A percentile compares a stretch with the other conserved stretches of the same genome.
phyloP scores from a whole-genome alignment of 495 filamentous ascomycete species.

The Talaromyces trachyspermus region DNA sequence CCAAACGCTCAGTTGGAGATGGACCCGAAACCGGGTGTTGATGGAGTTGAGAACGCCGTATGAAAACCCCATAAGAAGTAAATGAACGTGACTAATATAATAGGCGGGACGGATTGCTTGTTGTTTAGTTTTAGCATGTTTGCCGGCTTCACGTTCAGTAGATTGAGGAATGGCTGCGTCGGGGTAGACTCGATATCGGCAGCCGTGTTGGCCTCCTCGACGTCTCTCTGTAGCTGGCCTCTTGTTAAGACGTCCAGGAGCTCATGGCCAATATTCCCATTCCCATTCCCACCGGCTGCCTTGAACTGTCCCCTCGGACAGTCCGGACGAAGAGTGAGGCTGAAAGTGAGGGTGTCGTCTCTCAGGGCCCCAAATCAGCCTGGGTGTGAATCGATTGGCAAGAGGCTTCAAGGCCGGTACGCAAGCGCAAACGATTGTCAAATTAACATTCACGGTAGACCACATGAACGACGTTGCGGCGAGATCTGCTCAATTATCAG shows the following conservation, averaged over 20 bases:
- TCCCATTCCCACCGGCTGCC: neutral
- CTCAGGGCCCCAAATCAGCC: neutral
- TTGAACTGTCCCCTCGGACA: neutral
- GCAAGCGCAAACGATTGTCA: neutral
- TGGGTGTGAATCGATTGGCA: neutral
- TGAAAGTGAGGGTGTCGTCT: neutral
- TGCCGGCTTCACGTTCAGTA: neutral
- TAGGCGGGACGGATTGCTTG: constrained; percentile 15
- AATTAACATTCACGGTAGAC: neutral
- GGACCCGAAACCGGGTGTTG: constrained; percentile 47
- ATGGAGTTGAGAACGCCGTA: constrained; percentile 49
- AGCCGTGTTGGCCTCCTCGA: no score
- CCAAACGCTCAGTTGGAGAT: constrained; percentile 37
- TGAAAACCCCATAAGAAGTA: constrained; percentile 41
- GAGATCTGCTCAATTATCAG: neutral
- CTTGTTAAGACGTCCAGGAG: neutral
- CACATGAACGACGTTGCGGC: neutral
- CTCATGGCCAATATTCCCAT: neutral
- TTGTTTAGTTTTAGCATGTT: neutral
- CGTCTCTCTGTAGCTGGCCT: neutral
- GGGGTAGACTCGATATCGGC: no score
- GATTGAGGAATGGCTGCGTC: neutral
- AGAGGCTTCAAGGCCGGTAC: neutral
- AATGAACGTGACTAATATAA: constrained; percentile 23
- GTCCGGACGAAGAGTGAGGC: neutral